Evolutionary conservation across 2,329 filamentous ascomycete genomes (phyloP).

Genomic region (Cryphonectria japonica): DNA sequence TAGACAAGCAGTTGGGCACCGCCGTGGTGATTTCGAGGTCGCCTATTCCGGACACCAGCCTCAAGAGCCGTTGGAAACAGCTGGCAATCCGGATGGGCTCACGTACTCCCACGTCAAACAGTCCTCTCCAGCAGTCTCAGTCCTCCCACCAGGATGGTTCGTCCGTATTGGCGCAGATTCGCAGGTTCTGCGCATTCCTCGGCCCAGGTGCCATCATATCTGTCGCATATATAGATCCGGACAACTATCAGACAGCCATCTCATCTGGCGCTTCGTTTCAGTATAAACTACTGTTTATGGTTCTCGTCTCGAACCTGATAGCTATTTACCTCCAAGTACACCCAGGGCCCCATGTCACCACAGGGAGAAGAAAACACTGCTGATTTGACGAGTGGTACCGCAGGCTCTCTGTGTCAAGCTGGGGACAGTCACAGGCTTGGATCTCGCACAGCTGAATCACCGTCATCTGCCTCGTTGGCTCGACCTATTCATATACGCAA

Average conservation of each 20-base stretch:
- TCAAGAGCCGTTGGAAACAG: not conserved
- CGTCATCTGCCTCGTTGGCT: constrained; percentile 66
- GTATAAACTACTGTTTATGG: constrained; percentile 66
- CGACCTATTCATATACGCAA: constrained; percentile 60
- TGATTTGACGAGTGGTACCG: not conserved
- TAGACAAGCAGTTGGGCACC: not conserved
- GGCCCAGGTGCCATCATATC: constrained; percentile 37
- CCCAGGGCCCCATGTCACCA: not conserved
- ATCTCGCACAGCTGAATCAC: constrained; percentile 66
- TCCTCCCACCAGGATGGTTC: not conserved
- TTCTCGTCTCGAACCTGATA: constrained; percentile 67
- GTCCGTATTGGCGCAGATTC: constrained; percentile 15
- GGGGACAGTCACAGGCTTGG: constrained; percentile 68
- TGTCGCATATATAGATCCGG: constrained; percentile 37
- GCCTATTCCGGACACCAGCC: not conserved
- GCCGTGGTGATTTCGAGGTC: not conserved
- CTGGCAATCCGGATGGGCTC: not conserved
- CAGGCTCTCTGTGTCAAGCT: constrained; percentile 67
- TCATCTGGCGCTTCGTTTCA: constrained; percentile 67
- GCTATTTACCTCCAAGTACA: constrained; percentile 61
- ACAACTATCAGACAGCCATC: constrained; percentile 36
- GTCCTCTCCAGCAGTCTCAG: not conserved
- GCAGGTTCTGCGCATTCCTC: constrained; percentile 34
- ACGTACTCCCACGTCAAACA: not conserved
- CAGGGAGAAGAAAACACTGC: not conserved